Evolutionary conservation across 345 rosid species (phyloP), one percentile per base, ranked within the genome.

Genomic region (Mercurialis annua): DNA sequence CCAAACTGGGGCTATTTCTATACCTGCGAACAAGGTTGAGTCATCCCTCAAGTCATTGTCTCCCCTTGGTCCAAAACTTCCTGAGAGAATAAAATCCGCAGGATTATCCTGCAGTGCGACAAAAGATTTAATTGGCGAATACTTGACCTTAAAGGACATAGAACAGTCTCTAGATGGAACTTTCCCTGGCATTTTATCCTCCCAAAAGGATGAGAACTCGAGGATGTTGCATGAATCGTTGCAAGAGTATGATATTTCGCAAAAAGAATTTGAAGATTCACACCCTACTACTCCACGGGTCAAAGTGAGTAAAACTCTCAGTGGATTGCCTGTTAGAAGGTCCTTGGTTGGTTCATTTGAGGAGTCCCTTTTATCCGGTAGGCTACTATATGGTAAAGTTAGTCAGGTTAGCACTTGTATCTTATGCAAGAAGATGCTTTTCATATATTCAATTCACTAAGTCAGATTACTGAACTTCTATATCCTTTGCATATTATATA

Each of bases 301-400:
- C 64, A 82, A 79, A 70, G 78, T 81, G 63, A 33, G 65, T 59
- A 87, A 90, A 73, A 81, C 89, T 80, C 80, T 85, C 74, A 81
- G 90, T 70, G 92, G 94, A 43, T 83, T 81, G 40, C 86, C 90
- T 27, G 77, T 89, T 47, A 83, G 89, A 72, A 86, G 97, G 82
- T 87, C 98, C 66, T 81, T 93, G 80, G 86, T 90, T 68, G 98
- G 98, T 82, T 93, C 98, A 23, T 93, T 93, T 67, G 98, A 93
- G 84, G 98, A 93, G 81, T 93, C 98, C 23, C 59, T 93, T 27
- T 73, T 93, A 61, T 88, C 98, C 46, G 98, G 98, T 64, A 76
- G 94, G 74, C 76, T 90, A 65, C 75, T 86, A 58, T 85, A 87
- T 40, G 87, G 87, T 59, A 75, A 78, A 71, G 70, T 70, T 26